Conservation (phyloP, 805 yeast species). For the Candida lessepsii region DNA sequence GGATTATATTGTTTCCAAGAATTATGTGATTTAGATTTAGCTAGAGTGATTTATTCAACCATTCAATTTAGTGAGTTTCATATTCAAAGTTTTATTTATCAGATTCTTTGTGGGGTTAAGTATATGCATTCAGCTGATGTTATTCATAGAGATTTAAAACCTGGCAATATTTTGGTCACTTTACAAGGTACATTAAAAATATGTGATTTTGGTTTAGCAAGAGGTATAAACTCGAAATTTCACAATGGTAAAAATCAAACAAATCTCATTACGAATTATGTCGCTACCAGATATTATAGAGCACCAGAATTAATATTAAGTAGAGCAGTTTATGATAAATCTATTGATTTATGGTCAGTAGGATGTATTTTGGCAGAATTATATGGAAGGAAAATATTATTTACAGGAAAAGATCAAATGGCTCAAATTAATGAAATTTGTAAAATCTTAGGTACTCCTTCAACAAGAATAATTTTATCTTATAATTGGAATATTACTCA, state of each 20-base stretch:
- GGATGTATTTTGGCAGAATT: conserved; percentile 90
- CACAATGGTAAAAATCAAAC: conserved; percentile 34
- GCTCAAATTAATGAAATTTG: conserved; percentile 72
- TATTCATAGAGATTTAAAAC: conserved; percentile 88
- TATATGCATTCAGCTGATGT: conserved; percentile 92
- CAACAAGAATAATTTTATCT: conserved; percentile 39
- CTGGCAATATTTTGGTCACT: conserved; percentile 81
- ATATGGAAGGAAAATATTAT: conserved; percentile 75
- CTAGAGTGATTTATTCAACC: conserved; percentile 73
- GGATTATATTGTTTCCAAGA: conserved; percentile 92
- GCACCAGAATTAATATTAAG: conserved; percentile 86
- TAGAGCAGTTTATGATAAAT: conserved; percentile 51
- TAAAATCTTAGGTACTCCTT: conserved; percentile 71
- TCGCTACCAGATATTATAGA: conserved; percentile 93
- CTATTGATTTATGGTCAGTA: conserved; percentile 88
- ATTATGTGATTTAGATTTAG: conserved; percentile 75
- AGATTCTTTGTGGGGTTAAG: conserved; percentile 80
- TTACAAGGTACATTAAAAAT: conserved; percentile 74
- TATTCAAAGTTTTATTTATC: conserved; percentile 72
- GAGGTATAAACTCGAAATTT: conserved; percentile 54
- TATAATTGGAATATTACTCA: conserved; percentile 26
- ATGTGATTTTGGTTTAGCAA: conserved; percentile 91
- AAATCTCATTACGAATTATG: conserved; percentile 66
- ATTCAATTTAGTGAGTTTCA: conserved; percentile 84
- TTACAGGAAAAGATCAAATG: conserved; percentile 69